Percentiles rank a stretch among this genome's conserved stretches.
Conservation (phyloP, 1,284 basidiomycete genomes). For the Ceratobasidium sp. region DNA sequence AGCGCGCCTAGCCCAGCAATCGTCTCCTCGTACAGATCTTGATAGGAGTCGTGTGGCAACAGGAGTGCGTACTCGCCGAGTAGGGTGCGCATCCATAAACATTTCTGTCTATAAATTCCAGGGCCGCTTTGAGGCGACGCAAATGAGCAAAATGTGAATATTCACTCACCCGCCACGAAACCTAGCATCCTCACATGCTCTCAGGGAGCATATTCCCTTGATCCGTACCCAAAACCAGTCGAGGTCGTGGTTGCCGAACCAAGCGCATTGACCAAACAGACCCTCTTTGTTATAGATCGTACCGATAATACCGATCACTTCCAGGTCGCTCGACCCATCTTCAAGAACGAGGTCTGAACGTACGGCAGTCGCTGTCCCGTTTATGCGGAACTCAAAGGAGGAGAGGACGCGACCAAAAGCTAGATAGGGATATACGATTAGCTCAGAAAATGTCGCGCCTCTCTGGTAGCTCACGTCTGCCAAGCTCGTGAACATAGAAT, state of each 20-base stretch:
- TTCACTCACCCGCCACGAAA: slow-evolving; percentile 7
- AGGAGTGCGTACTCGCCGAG: slow-evolving; percentile 27
- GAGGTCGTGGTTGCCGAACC: slow-evolving; percentile 28
- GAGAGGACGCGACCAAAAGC: slow-evolving; percentile 12
- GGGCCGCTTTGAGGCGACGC: no score
- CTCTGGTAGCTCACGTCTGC: neutral
- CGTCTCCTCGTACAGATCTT: slow-evolving; percentile 22
- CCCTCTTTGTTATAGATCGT: slow-evolving; percentile 32
- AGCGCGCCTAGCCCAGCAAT: neutral
- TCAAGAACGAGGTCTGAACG: neutral
- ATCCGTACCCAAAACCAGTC: slow-evolving; percentile 31
- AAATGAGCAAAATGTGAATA: neutral
- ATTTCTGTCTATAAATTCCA: neutral
- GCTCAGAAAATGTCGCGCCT: neutral
- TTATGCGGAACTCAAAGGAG: neutral
- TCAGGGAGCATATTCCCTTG: neutral
- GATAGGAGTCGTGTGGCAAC: neutral
- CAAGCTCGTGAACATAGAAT: neutral
- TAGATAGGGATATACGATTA: neutral
- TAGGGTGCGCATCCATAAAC: slow-evolving; percentile 7
- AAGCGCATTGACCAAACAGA: slow-evolving; percentile 32
- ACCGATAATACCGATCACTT: slow-evolving; percentile 17
- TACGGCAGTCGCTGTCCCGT: neutral
- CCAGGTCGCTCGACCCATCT: neutral
- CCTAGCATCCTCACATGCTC: neutral